Base-by-base conservation (phyloP, 371 early-diverging fungal genomes). In the Actinomortierella wolfii region DNA sequence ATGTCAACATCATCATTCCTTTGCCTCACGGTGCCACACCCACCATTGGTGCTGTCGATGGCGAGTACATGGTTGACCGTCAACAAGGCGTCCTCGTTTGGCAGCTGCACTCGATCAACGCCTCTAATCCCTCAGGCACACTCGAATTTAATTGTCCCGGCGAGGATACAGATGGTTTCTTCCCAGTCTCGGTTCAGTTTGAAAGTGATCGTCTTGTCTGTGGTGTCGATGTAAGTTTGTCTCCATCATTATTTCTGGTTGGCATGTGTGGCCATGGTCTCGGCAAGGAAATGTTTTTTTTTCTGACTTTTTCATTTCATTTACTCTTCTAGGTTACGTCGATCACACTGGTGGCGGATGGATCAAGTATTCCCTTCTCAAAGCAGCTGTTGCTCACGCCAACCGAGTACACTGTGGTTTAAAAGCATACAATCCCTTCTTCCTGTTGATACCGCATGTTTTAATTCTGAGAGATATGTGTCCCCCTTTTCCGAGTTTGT, bases 181-280 rank as follows among this genome's bases (percentile, higher is more conserved):
- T 94, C 93, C 98, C 98, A 3, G 94, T 97, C 26, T 58, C 77
- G 23, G 92, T 93, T 7, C 81, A 87, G 40, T 97, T 96, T 76
- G 77, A 81, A 7, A 86, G 88, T 68, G 81, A 81, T 23, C 83
- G 82, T 64, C 77, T 91, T 14, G 83, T 90, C 62, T 92, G 88
- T 59, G 90, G 84, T 56, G 84, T 96, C 50, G 87, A 91, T 54
- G 92, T 95, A 68, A 64, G 85, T 56, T 7, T 15, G 23, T 25
- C 26, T 15, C 20, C 20, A 28, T 20, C 46, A 2, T 69, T 57
- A 25, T 64, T 61, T 39, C 55, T 49, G 2, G 61, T 48, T 39
- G 59, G 57, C 61, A 45, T 54, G 13, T 28, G 26, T 7, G n/a
- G n/a, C 39, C 9, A 8, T 41, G 26, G 40, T 4, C 57, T 14